These are phyloP conservation scores for Cercophora samala DNA, from an alignment of 495 filamentous ascomycete species.

Conservation along the genomic window DNA sequence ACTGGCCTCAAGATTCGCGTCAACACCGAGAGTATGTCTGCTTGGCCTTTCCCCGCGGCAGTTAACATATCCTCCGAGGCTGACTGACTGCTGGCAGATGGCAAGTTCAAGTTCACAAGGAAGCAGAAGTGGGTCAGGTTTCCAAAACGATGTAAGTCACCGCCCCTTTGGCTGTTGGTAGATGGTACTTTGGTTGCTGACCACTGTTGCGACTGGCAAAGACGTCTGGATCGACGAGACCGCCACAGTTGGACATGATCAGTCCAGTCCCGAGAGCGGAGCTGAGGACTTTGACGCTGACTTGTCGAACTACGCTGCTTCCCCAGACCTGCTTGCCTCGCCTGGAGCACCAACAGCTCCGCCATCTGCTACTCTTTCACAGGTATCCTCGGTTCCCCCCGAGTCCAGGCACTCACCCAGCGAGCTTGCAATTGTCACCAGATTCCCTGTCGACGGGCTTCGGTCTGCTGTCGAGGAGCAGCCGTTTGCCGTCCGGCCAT, in stretches of 20 bases:
- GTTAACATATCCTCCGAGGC: not conserved
- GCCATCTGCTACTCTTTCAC: not conserved
- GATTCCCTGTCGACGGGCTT: not conserved
- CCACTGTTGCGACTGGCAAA: not conserved
- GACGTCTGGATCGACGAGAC: slow-evolving; percentile 32
- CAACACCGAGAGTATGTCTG: slow-evolving; percentile 22
- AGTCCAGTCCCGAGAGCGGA: slow-evolving; percentile 22
- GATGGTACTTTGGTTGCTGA: not conserved
- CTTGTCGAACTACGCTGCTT: not conserved
- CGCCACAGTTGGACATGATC: slow-evolving; percentile 22
- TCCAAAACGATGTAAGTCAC: slow-evolving; percentile 27
- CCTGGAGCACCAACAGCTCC: not conserved
- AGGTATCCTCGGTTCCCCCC: not conserved
- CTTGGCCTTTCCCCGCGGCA: not conserved
- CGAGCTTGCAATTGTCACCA: not conserved
- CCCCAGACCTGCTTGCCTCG: not conserved
- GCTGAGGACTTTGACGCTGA: slow-evolving; percentile 17
- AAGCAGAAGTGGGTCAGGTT: slow-evolving; percentile 36
- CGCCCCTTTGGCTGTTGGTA: not conserved
- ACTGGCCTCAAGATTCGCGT: slow-evolving; percentile 33
- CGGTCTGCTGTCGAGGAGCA: not conserved
- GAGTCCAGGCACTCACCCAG: not conserved
- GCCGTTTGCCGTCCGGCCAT: not conserved
- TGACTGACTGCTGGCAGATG: not conserved
- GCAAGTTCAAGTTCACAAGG: slow-evolving; percentile 26